Evolutionary conservation across 768 basidiomycete species (phyloP).

Genomic region (Melanogaster broomeanus): DNA sequence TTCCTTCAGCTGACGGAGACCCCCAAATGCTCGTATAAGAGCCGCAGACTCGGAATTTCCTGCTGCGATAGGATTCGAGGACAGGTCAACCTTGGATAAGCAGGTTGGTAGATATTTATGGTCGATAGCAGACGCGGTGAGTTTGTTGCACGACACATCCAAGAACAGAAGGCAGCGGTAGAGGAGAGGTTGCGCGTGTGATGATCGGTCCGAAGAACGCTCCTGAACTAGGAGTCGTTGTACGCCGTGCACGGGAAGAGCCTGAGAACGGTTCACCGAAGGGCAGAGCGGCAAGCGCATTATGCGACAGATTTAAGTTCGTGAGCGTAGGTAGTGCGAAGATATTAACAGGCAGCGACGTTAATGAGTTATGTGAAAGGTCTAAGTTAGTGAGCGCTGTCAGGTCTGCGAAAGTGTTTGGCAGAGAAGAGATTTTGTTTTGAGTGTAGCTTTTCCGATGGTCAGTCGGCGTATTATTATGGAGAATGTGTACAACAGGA

Average conservation of each 20-base stretch:
- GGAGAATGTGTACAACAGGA: slow-evolving; percentile 4
- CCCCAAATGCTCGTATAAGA: slow-evolving; percentile 49
- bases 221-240: slow-evolving; percentile 38
- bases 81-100: slow-evolving; percentile 62
- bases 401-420: slow-evolving; percentile 68
- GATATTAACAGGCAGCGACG: slow-evolving; percentile 59
- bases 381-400: slow-evolving; percentile 67
- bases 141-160: slow-evolving; percentile 67
- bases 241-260: slow-evolving; percentile 18
- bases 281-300: slow-evolving; percentile 58
- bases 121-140: slow-evolving; percentile 58
- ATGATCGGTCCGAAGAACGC: slow-evolving; percentile 68
- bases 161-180: slow-evolving; percentile 68
- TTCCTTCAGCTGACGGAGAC: slow-evolving; percentile 55
- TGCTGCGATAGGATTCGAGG: slow-evolving; percentile 63
- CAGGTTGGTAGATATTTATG: slow-evolving; percentile 49
- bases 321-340: slow-evolving; percentile 71
- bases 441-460: slow-evolving; percentile 61
- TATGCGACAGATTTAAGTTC: slow-evolving; percentile 71
- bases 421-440: slow-evolving; percentile 65
- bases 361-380: slow-evolving; percentile 71
- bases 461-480: not conserved
- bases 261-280: slow-evolving; percentile 59
- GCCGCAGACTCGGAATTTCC: slow-evolving; percentile 23
- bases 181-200: slow-evolving; percentile 58